Evolutionary conservation across 352 stramenopile genomes (phyloP).

Genomic region (Phytopythium sindhum): DNA sequence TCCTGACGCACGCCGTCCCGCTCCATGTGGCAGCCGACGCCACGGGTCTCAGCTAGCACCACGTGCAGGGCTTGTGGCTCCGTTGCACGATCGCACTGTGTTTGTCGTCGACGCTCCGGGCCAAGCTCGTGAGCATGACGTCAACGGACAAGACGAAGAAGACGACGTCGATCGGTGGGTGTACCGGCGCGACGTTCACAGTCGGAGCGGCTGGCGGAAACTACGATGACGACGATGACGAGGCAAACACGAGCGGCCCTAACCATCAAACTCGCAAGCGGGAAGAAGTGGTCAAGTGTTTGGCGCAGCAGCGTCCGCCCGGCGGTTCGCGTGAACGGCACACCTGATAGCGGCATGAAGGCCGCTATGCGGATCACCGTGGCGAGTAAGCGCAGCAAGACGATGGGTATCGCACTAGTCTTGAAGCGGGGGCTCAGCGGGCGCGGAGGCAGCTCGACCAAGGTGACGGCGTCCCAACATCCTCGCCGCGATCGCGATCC

Average conservation of each 20-base stretch:
- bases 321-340: neutral
- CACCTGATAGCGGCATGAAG: neutral
- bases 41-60: slow-evolving; percentile 9
- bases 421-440: neutral
- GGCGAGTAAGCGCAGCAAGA: neutral
- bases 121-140: slow-evolving; percentile 1
- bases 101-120: slow-evolving; percentile 8
- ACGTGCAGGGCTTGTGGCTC: slow-evolving; percentile 11
- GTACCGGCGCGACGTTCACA: neutral
- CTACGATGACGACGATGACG: neutral
- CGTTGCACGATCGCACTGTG: slow-evolving; percentile 9
- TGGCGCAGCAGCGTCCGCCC: neutral
- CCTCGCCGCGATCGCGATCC: neutral
- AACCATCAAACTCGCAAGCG: neutral
- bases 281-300: neutral
- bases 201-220: neutral
- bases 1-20: slow-evolving; percentile 9
- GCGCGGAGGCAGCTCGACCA: neutral
- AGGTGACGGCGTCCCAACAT: neutral
- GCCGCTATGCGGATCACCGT: neutral
- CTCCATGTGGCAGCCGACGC: slow-evolving; percentile 3
- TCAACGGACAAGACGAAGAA: slow-evolving; percentile 1
- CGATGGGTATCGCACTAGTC: neutral
- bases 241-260: neutral
- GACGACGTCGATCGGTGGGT: neutral